A percentile compares a stretch with the other conserved stretches of the same genome.
Conservation (phyloP, 164 flowering plant genomes). For the Piper betle region DNA sequence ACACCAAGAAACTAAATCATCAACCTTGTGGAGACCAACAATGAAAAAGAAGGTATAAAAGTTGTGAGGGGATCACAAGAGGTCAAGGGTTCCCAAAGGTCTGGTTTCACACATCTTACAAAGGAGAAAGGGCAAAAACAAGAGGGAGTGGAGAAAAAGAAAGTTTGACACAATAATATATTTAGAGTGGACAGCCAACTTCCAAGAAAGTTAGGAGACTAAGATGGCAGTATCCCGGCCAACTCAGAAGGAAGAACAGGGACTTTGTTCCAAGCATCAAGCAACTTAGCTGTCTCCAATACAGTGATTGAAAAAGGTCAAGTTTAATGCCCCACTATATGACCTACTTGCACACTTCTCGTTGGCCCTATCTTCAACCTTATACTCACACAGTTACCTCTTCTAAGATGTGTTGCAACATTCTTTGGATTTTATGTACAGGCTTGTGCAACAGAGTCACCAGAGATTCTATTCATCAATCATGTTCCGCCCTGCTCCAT, state of each 20-base stretch:
- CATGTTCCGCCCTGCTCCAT: no score
- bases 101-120: no score
- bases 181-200: conserved; percentile 7
- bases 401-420: no score
- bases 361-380: not conserved
- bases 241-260: not conserved
- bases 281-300: not conserved
- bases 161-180: conserved; percentile 2
- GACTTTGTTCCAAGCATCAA: not conserved
- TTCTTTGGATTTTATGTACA: no score
- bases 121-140: not conserved
- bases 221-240: conserved; percentile 2
- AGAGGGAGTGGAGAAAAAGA: not conserved
- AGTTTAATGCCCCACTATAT: not conserved
- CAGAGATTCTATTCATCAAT: no score
- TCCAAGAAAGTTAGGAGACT: conserved; percentile 1
- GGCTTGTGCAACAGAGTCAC: no score
- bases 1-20: no score
- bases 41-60: no score
- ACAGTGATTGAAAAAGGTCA: not conserved
- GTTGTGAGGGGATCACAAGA: no score
- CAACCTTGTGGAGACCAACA: no score
- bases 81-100: no score
- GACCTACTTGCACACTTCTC: not conserved
- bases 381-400: not conserved